Base-by-base conservation (phyloP, 2,329 filamentous ascomycete genomes). In the Colletotrichum magnum region DNA sequence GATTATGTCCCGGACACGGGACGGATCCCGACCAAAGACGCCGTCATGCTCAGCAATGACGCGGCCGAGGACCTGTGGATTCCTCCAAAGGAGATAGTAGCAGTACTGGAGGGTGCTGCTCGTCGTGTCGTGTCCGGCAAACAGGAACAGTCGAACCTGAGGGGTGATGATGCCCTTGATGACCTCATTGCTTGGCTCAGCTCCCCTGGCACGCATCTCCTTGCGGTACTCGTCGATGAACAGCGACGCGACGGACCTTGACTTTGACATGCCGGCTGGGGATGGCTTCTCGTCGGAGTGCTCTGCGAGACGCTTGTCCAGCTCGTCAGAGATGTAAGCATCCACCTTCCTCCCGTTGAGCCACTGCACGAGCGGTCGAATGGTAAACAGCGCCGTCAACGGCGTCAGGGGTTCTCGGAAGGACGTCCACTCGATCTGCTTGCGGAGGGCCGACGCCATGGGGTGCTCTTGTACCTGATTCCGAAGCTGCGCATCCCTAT, bases 21-120 rank as follows among this genome's bases (percentile, higher is more conserved):
- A 73, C 9, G 78, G 73, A 50, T 84, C 79, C 0, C 80, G 64
- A 12, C 86, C 84, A 50, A 89, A 83, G n/a, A 89, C 79, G 2
- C 77, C 76, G 58, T 79, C 73, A 48, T 77, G 76, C 64, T 80
- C 78, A 1, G 72, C 73, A 16, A 77, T 72, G 4, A 78, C 53
- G 5, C 62, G 71, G 6, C 74, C 73, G 6, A 74, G 67, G 4
- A 58, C 66, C 0, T 73, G 64, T 0, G 77, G 76, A 61, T 78
- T 69, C 18, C 71, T 70, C 50, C 70, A 50, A 1, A 77, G 70
- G 4, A 74, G 53, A 60, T 75, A 72, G 53, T 75, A 76, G 41
- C 59, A 62, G 39, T 73, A 77, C 6, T 72, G 74, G 1, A 79
- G 68, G 6, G 75, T 75, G 13, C 67, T 75, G 13, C 75, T 75